Evolutionary conservation across 177 flowering plant genomes (phyloP), one percentile per base, ranked within the genome.

Genomic region (Vitis hybrid): DNA sequence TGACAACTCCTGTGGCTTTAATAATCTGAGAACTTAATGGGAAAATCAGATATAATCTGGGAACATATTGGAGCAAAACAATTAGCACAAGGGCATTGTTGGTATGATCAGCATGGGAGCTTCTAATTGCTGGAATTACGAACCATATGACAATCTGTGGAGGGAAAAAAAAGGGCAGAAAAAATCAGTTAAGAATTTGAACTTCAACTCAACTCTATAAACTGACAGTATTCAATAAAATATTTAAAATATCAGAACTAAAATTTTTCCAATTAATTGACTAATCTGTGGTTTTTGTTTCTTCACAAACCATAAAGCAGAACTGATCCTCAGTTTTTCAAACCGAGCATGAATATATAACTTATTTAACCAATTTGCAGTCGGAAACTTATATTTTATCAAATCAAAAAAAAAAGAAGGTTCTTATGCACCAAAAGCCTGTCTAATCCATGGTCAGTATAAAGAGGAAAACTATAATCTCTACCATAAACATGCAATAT

Each of bases 91-190:
- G 75, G 13, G 86, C 80, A 71, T 87, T 86, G 72, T 74, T 83
- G 60, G 82, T 83, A 56, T 83, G 83, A 71, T 83, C 85, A 56
- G 86, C 58, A 16, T 66, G 84, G 46, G 84, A 78, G 78, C 76
- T 80, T 75, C 78, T 80, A 35, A 71, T 77, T 68, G 89, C 79
- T 60, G 89, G 89, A 35, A 87, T 72, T 18, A 87, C 74, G 69
- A 80, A 83, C 89, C 91, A 87, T 70, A 84, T 87, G 56, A 87
- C 79, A 66, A 84, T 81, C 88, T 84, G 84, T 75, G 72, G 18
- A 72, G 18, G 65, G 40, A 19, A 46, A 62, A 10, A 35, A 10
- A 24, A 19, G 49, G 14, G 0, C 40, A 24, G 52, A 66, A 35
- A 32, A 9, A 27, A n/a, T 10, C 0, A 57, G 14, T 16, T 21